Evolutionary conservation across 345 rosid species (phyloP), one percentile per base, ranked within the genome.

Genomic region (Salix dunnii): DNA sequence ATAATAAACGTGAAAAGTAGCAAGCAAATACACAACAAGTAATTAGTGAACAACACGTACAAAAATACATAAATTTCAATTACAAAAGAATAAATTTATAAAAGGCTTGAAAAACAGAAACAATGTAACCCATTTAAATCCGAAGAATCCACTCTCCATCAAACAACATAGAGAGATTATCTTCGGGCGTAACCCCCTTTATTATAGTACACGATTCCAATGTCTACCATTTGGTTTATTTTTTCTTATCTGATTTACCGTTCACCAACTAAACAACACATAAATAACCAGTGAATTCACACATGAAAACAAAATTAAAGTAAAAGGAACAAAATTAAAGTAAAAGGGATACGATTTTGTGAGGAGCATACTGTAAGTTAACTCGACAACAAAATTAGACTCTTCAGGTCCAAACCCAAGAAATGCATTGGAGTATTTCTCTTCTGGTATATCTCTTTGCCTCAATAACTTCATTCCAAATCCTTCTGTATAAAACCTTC

Each of bases 381-480:
- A 84, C 90, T 95, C 98, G 31, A 93, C 87, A 18, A 80, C 98
- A 71, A 95, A 95, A 78, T 90, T 73, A 51, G 98, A 74, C n/a
- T 85, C 85, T 73, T 95, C 98, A 7, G 96, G 91, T 42, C 97
- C 97, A 86, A 87, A 95, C 31, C 97, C 97, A 8, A 95, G 92
- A 81, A 95, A 93, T 76, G 97, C 99, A 82, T 95, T 91, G 58
- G 98, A 82, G 83, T 91, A 94, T 79, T 93, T 94, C 89, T 93
- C 97, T 68, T 91, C 97, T 0, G 97, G 99, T 67, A 91, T 28
- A 69, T 94, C 98, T 82, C 98, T 92, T 76, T 94, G 65, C 88
- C 98, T 91, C 90, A 91, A 75, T 76, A 94, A 74, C 81, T 90
- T 91, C 98, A 94, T 94, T 71, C 98, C 98, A 58, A 92, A 90